Conservation (phyloP, 2,329 filamentous ascomycete genomes). For the Neonectria coccinea region DNA sequence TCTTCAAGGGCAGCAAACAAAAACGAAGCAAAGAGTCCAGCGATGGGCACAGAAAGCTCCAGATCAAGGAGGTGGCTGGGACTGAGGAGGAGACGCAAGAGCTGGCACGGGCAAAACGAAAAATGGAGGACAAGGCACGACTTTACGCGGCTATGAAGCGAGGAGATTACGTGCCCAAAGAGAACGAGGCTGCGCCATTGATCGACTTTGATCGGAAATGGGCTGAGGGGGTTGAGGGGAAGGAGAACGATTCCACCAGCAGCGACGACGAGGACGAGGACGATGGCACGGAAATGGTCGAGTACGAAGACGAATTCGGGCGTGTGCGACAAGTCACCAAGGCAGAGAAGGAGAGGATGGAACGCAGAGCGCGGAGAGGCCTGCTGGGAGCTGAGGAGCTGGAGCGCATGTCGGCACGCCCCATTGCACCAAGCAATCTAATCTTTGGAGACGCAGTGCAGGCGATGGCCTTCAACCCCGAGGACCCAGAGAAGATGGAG, state of each 20-base stretch:
- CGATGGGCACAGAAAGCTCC: conserved; percentile 61
- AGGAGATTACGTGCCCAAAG: conserved; percentile 80
- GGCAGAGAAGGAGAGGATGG: conserved; percentile 73
- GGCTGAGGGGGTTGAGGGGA: conserved; percentile 74
- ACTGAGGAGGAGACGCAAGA: conserved; percentile 74
- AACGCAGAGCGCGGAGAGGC: conserved; percentile 64
- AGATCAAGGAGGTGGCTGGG: conserved; percentile 64
- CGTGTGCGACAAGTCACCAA: conserved; percentile 80
- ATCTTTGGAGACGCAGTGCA: conserved; percentile 92
- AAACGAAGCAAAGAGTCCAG: conserved; percentile 54
- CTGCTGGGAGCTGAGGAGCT: conserved; percentile 69
- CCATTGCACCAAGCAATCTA: conserved; percentile 73
- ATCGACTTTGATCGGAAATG: conserved; percentile 98
- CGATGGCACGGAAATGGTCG: conserved; percentile 73
- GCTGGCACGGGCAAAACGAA: conserved; percentile 77
- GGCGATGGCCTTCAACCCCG: conserved; percentile 82
- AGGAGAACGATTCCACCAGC: conserved; percentile 63
- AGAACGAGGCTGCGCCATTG: conserved; percentile 74
- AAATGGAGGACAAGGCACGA: conserved; percentile 90
- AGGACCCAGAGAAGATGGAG: conserved; percentile 79
- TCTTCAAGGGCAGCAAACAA: conserved; percentile 49
- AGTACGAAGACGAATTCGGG: conserved; percentile 93
- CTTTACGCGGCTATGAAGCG: conserved; percentile 91
- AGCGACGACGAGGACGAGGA: conserved; percentile 56
- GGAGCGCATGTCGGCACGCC: conserved; percentile 76